Evolutionary conservation across 1,139 yeast genomes (phyloP).

Genomic region (Geotrichum cucujoidarum): DNA sequence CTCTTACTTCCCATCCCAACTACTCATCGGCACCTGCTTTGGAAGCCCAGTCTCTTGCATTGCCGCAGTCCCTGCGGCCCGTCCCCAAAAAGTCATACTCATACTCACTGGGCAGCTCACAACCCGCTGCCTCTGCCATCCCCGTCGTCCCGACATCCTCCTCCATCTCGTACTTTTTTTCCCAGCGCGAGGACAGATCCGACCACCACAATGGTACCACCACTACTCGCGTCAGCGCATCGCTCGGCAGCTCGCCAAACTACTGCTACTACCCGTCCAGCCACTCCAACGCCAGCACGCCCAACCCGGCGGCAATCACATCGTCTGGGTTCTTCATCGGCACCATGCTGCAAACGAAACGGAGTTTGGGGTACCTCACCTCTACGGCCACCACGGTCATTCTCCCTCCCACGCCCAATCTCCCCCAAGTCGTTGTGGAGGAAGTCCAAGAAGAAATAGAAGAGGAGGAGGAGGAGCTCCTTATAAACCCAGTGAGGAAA

Average conservation of each 20-base stretch:
- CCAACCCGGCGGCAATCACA: slow-evolving; percentile 14
- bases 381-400: not conserved
- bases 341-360: slow-evolving; percentile 19
- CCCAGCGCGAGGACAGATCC: not conserved
- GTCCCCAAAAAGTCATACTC: slow-evolving; percentile 2
- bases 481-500: not conserved
- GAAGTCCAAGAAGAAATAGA: not conserved
- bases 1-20: not conserved
- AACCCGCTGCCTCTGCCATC: not conserved
- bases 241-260: not conserved
- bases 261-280: not conserved
- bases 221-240: not conserved
- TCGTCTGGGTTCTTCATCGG: slow-evolving; percentile 22
- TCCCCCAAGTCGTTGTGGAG: not conserved
- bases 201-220: too few species aligned
- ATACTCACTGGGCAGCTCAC: not conserved
- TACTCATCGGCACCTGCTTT: not conserved
- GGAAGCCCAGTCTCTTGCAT: not conserved
- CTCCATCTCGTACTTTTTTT: not conserved
- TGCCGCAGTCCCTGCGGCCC: slow-evolving; percentile 2
- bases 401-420: not conserved
- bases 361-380: slow-evolving; percentile 18
- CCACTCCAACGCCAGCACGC: not conserved
- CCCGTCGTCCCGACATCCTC: not conserved
- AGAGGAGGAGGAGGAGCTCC: not conserved